Evolutionary conservation across 768 basidiomycete species (phyloP), one percentile per base, ranked within the genome.

Genomic region (Harrya chromipes): DNA sequence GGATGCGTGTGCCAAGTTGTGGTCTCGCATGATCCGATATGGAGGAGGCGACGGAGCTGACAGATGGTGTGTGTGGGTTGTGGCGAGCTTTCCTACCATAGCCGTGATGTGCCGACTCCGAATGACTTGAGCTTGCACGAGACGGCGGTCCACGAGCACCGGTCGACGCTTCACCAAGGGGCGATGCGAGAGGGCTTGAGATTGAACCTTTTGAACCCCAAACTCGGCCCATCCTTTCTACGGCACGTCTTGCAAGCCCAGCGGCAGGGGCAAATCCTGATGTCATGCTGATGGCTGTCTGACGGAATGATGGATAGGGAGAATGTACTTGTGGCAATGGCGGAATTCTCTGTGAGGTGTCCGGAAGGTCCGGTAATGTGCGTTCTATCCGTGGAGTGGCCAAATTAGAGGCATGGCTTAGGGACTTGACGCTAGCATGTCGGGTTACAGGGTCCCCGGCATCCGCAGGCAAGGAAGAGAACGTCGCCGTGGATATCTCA

Each of bases 241-340:
- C 86, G 4, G 89, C 87, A 49, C 84, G 78, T 60, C 83, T 84
- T 10, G 87, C 88, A 9, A 87, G 74, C 9, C 86, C 87, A 16
- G 85, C 85, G 19, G 83, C 84, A 23, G 86, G 85, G 3, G 82
- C 82, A 41, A 87, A 74, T 36, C 82, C 77, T 34, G 75, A 76
- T 3, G 84, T 80, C 72, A 90, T 82, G 58, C 86, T 88, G 54
- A 89, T 76, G 16, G 87, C 79, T n/a, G 84, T 82, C 59, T 82
- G 84, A 19, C 84, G 71, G 53, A 78, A 69, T 23, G 72, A 69
- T 11, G 70, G 66, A 37, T 67, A 62, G 21, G 62, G 50, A 45
- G 48, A 56, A 33, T 52, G 31, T 17, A 23, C 12, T 19, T 49
- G 55, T 31, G 56, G 52, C 1, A 50, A 31, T 21, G 44, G 21